Conservation (phyloP, 768 basidiomycete genomes). For the Mycena chlorophos region DNA sequence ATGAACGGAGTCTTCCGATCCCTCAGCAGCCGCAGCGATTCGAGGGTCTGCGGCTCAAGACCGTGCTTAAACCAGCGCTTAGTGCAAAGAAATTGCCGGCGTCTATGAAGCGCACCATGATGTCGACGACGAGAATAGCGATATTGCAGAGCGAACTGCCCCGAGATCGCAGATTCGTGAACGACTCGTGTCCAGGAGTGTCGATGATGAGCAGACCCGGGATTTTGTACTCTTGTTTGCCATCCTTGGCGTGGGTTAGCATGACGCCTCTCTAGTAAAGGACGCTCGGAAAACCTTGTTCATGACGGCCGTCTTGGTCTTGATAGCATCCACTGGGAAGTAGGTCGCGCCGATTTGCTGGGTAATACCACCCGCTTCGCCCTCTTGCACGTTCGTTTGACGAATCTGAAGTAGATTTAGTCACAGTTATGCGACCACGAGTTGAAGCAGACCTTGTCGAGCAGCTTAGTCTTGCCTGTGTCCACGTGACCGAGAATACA, state of each 20-base stretch:
- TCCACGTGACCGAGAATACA: conserved; percentile 99
- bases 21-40: conserved; percentile 87
- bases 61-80: conserved; percentile 66
- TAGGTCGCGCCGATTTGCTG: conserved; percentile 99
- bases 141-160: conserved; percentile 98
- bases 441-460: conserved; percentile 79
- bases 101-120: conserved; percentile 61
- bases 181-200: conserved; percentile 99
- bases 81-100: conserved; percentile 1
- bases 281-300: conserved; percentile 59
- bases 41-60: conserved; percentile 95
- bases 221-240: conserved; percentile 88
- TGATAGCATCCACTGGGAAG: conserved; percentile 95
- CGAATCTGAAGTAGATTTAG: conserved; percentile 66
- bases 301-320: conserved; percentile 89
- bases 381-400: conserved; percentile 99
- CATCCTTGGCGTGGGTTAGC: conserved; percentile 49
- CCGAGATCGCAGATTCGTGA: conserved; percentile 93
- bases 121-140: conserved; percentile 97
- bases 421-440: not conserved
- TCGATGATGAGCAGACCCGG: conserved; percentile 96
- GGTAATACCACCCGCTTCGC: conserved; percentile 99
- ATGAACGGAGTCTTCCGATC: conserved; percentile 98
- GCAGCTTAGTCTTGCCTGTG: conserved; percentile 96
- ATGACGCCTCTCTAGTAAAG: not conserved